These are phyloP conservation scores for Euphorbia tirucalli DNA, from an alignment of 345 rosid species.

Conservation along the genomic window DNA sequence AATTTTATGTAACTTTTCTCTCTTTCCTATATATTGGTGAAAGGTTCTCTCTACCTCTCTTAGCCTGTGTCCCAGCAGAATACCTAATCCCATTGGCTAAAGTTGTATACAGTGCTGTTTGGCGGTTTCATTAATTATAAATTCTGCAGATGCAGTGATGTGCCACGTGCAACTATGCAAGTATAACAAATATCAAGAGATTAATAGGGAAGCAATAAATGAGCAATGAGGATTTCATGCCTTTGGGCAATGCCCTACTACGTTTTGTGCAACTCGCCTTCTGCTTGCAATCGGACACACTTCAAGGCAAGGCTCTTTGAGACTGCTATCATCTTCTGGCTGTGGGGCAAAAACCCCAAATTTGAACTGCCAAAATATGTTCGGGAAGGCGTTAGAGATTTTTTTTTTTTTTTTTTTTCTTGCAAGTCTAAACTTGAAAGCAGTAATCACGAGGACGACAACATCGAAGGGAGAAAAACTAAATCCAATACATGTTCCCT, in stretches of 20 bases:
- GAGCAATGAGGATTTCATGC: constrained; percentile 26
- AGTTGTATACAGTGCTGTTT: not conserved
- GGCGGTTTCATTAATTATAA: too few relatives aligned
- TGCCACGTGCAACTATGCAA: not conserved
- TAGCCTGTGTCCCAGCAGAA: not conserved
- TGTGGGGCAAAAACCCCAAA: constrained; percentile 70
- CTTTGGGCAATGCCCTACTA: constrained; percentile 52
- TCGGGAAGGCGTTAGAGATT: not conserved
- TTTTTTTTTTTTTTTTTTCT: not conserved
- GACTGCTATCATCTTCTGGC: constrained; percentile 49
- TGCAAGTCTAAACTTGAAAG: not conserved
- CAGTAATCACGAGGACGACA: not conserved
- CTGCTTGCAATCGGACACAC: constrained; percentile 60
- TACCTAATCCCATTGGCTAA: not conserved
- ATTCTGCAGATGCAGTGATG: too few relatives aligned
- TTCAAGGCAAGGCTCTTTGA: constrained; percentile 75
- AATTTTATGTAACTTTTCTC: too few relatives aligned
- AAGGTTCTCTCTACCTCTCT: not conserved
- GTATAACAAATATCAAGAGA: not conserved
- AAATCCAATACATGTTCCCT: too few relatives aligned
- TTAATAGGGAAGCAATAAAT: not conserved
- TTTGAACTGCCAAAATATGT: constrained; percentile 53
- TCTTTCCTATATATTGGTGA: not conserved
- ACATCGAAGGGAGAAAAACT: not conserved
- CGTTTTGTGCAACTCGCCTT: constrained; percentile 16